phyloP scores from a whole-genome alignment of 352 stramenopile species.

The Phytopythium oedochilum region DNA sequence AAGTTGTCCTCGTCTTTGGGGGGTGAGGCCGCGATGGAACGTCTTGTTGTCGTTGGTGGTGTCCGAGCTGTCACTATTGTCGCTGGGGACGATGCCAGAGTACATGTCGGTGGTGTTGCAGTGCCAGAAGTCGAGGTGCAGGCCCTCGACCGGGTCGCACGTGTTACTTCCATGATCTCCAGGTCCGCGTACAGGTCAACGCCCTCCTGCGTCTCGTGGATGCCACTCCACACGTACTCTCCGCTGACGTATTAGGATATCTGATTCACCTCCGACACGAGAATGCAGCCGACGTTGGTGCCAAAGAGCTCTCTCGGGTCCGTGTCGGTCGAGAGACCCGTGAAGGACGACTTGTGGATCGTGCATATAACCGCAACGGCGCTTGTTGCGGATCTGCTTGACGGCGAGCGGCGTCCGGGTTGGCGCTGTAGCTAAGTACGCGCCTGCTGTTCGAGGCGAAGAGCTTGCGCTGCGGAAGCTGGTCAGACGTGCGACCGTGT shows the following conservation, averaged over 20 bases:
- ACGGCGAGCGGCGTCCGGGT: too few species aligned
- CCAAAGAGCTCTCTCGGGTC: conserved; percentile 7
- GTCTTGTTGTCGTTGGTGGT: conserved; percentile 15
- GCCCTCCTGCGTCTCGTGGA: conserved; percentile 3
- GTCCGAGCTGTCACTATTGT: conserved; percentile 18
- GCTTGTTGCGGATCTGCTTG: too few species aligned
- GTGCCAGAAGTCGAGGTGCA: conserved; percentile 23
- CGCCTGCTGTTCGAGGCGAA: too few species aligned
- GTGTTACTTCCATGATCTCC: conserved; percentile 13
- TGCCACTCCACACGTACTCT: conserved; percentile 6
- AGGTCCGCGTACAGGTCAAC: conserved; percentile 9
- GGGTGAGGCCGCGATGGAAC: conserved; percentile 12
- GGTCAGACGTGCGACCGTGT: too few species aligned
- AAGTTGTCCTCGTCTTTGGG: conserved; percentile 14
- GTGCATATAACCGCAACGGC: too few species aligned
- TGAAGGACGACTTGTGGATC: too few species aligned
- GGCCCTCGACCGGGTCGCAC: conserved; percentile 5
- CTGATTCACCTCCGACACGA: conserved; percentile 8
- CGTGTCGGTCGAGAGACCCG: not conserved
- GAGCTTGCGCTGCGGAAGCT: too few species aligned
- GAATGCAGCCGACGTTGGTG: conserved; percentile 4
- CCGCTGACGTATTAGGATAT: conserved; percentile 8
- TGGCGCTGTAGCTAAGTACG: too few species aligned
- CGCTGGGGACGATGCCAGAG: conserved; percentile 16
- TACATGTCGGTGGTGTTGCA: conserved; percentile 21